These are phyloP conservation scores for Wickerhamiella bombiphila DNA, from an alignment of 805 yeast species.

Conservation along the genomic window DNA sequence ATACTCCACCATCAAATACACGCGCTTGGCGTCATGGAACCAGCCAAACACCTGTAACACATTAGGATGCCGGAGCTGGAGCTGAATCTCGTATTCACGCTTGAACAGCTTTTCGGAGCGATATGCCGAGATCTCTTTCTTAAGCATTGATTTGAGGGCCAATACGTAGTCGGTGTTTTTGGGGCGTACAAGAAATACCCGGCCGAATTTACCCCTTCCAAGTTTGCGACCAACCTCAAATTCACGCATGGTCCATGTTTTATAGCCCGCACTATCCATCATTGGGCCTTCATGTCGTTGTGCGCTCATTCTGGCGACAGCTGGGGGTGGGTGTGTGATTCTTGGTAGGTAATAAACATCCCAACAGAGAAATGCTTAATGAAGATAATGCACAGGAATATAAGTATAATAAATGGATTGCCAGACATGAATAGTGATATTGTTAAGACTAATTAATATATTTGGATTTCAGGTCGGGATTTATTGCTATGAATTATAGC, in stretches of 20 bases:
- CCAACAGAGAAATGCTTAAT: too few relatives aligned
- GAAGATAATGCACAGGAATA: too few relatives aligned
- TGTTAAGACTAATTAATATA: too few relatives aligned
- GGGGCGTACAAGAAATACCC: conserved; percentile 78
- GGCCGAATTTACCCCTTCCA: conserved; percentile 90
- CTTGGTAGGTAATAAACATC: too few relatives aligned
- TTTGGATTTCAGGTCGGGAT: too few relatives aligned
- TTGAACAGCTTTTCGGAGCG: conserved; percentile 75
- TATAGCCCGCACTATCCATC: not conserved
- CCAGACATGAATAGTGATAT: too few relatives aligned
- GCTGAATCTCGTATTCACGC: conserved; percentile 84
- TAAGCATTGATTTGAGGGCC: conserved; percentile 85
- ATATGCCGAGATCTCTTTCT: conserved; percentile 56
- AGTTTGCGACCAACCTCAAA: conserved; percentile 78
- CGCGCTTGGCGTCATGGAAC: conserved; percentile 67
- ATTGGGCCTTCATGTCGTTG: too few relatives aligned
- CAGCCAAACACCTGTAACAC: conserved; percentile 71
- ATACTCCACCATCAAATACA: conserved; percentile 73
- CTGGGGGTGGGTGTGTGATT: too few relatives aligned
- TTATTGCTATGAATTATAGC: too few relatives aligned
- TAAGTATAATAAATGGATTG: too few relatives aligned
- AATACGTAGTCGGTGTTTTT: conserved; percentile 61
- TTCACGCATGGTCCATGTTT: conserved; percentile 35
- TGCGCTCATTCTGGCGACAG: too few relatives aligned
- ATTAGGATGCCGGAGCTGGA: conserved; percentile 58